Conservation (phyloP, 768 basidiomycete species). For the Panaeolus cyanescens region DNA sequence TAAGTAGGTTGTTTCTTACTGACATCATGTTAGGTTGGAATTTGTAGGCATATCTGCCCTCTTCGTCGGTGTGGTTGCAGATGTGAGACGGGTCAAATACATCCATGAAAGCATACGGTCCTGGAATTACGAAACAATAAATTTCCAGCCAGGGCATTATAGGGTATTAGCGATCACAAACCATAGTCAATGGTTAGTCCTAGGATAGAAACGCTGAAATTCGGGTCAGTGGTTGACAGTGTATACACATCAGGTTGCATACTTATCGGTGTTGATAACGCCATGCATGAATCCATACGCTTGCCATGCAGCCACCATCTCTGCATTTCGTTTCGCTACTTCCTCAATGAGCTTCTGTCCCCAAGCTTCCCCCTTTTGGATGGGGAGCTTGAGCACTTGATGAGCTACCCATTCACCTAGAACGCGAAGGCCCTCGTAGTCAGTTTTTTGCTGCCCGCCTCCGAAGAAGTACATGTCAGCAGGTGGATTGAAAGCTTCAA, state of each 20-base stretch:
- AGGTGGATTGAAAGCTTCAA: slow-evolving; percentile 83
- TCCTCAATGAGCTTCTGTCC: slow-evolving; percentile 74
- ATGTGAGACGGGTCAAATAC: slow-evolving; percentile 83
- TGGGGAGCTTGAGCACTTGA: slow-evolving; percentile 54
- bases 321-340: slow-evolving; percentile 80
- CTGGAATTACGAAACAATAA: too few relatives aligned
- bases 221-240: slow-evolving; percentile 9
- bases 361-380: slow-evolving; percentile 62
- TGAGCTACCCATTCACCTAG: slow-evolving; percentile 76
- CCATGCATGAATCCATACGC: slow-evolving; percentile 94
- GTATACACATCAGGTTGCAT: slow-evolving; percentile 14
- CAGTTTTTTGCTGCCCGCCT: slow-evolving; percentile 72
- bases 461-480: slow-evolving; percentile 67
- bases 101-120: slow-evolving; percentile 96
- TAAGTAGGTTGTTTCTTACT: slow-evolving; percentile 28
- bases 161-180: slow-evolving; percentile 18
- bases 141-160: not conserved
- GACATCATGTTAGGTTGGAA: slow-evolving; percentile 82
- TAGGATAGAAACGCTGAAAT: slow-evolving; percentile 65
- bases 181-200: slow-evolving; percentile 82
- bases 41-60: slow-evolving; percentile 79
- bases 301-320: slow-evolving; percentile 96
- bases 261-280: slow-evolving; percentile 98
- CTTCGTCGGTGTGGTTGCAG: slow-evolving; percentile 87
- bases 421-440: slow-evolving; percentile 73